Conservation (phyloP, 2,329 filamentous ascomycete genomes). For the Trichoderma asperellum region DNA sequence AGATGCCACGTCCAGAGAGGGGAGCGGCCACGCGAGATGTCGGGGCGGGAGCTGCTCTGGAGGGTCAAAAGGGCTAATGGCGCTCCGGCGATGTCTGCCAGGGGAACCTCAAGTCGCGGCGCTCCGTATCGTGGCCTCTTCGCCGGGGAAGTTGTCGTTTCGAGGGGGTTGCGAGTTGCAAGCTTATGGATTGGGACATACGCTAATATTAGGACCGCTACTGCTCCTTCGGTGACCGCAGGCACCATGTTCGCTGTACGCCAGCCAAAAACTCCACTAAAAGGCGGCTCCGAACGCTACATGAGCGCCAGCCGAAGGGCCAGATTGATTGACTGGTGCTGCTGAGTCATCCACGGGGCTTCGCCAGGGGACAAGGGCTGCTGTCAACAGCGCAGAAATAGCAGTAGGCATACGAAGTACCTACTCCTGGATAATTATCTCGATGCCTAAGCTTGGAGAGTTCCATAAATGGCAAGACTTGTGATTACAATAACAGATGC, state of each 20-base stretch:
- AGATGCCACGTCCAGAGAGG: background rate
- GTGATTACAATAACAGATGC: background rate
- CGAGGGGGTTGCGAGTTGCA: conserved; percentile 25
- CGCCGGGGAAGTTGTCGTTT: background rate
- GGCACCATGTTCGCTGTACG: background rate
- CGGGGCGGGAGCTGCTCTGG: background rate
- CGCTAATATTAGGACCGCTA: conserved; percentile 9
- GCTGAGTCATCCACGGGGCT: conserved; percentile 15
- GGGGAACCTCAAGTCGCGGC: conserved; percentile 7
- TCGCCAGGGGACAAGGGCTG: background rate
- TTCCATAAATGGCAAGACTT: background rate
- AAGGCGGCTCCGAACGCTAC: background rate
- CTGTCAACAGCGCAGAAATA: background rate
- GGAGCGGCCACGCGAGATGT: background rate
- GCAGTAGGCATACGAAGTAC: background rate
- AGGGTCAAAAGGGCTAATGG: background rate
- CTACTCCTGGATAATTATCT: background rate
- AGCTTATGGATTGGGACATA: conserved; percentile 17
- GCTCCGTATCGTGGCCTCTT: conserved; percentile 21
- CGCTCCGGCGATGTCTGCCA: background rate
- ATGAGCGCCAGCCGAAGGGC: conserved; percentile 11
- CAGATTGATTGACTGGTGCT: background rate
- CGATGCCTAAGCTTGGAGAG: background rate
- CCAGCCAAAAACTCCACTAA: conserved; percentile 16
- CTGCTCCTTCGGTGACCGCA: conserved; percentile 7